These are phyloP conservation scores for Yarrowia sp. DNA, from an alignment of 805 yeast species.

Conservation along the genomic window DNA sequence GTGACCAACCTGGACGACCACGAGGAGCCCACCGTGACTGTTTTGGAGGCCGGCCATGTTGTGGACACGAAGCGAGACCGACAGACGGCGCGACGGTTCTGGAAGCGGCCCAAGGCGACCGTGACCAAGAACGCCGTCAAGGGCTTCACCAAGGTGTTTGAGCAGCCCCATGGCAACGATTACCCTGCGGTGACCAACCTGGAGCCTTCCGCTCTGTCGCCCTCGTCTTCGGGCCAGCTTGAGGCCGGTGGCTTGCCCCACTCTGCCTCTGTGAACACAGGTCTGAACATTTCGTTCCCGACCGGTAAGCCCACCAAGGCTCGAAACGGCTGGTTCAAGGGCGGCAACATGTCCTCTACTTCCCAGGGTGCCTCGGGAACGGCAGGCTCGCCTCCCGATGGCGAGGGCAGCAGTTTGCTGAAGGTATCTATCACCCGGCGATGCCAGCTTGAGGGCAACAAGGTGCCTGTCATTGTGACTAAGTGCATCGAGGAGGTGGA, in stretches of 20 bases:
- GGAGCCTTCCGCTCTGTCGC: constrained; percentile 10
- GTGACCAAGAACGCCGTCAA: constrained; percentile 37
- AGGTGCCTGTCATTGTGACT: constrained; percentile 67
- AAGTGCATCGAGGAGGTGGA: constrained; percentile 77
- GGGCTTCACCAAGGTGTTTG: constrained; percentile 39
- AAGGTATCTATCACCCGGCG: constrained; percentile 61
- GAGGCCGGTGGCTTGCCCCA: not conserved
- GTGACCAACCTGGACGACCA: constrained; percentile 26
- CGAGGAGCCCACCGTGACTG: constrained; percentile 35
- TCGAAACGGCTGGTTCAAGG: constrained; percentile 31
- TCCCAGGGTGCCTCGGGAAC: constrained; percentile 27
- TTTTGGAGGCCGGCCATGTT: constrained; percentile 32
- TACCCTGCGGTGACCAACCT: constrained; percentile 22
- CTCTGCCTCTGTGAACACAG: constrained; percentile 22
- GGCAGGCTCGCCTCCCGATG: constrained; percentile 15
- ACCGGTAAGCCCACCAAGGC: constrained; percentile 1
- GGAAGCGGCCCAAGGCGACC: constrained; percentile 40
- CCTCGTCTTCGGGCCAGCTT: constrained; percentile 1
- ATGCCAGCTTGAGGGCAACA: constrained; percentile 55
- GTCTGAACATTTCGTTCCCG: constrained; percentile 31
- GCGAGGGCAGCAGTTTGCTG: constrained; percentile 38
- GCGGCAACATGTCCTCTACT: not conserved
- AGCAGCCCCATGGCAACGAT: constrained; percentile 30
- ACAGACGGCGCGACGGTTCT: constrained; percentile 33
- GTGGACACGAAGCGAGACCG: constrained; percentile 31